Evolutionary conservation across 2,329 filamentous ascomycete species (phyloP), one percentile per base, ranked within the genome.

Genomic region (Sporothrix euskadiensis): DNA sequence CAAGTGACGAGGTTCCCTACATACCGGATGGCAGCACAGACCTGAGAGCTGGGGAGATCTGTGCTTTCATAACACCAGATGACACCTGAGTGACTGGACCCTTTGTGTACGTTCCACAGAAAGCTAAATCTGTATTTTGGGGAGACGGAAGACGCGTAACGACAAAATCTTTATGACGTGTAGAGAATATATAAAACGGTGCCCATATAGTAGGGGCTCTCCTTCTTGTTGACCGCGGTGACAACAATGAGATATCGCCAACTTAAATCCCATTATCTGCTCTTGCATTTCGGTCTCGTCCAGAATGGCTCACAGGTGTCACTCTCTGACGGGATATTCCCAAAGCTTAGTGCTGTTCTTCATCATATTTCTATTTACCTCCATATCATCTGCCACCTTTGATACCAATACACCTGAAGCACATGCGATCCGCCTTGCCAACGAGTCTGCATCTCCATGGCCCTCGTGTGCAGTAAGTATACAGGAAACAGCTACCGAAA

Each of bases 401-500:
- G n/a, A 12, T 9, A 5, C 10, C 57, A 32, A 12, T 16, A 39
- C 1, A 35, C 9, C 30, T 8, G 16, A 30, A 16, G 3, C 57
- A 61, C 1, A 3, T 1, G 6, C 19, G 10, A 61, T 41, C 32
- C 9, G 5, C 2, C 22, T 66, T 2, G 12, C 61, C 22, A 12
- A 47, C 39, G 41, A 47, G 5, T 9, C 61, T 7, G 14, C 61
- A 0, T 30, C 32, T 16, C 39, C 39, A 19, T 47, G 61, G 26
- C 61, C 49, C 4, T 4, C 61, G 57, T 72, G 71, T 47, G 35
- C 71, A 49, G 71, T 72, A n/a, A 56, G 70, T 30, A 19, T 10
- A 16, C 8, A 52, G 14, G 4, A 54, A 32, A 6, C 22, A 7
- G 4, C 1, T n/a, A 41, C n/a, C 6, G 26, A 2, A 16, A 16